Conservation (phyloP, 2,329 filamentous ascomycete species). For the Pseudocercospora pini-densiflorae region DNA sequence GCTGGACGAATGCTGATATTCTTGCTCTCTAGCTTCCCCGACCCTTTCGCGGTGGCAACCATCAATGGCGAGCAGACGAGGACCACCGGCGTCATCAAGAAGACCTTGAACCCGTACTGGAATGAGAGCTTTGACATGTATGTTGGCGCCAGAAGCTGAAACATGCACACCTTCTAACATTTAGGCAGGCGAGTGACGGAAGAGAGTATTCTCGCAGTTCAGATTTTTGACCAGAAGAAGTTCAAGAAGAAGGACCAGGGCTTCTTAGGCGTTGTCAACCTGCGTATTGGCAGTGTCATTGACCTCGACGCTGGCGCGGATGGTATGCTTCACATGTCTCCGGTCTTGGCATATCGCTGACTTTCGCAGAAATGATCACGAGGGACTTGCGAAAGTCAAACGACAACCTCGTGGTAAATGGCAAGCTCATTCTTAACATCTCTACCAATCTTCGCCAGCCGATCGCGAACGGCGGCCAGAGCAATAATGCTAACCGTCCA, state of each 20-base stretch:
- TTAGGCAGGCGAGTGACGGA: constrained; percentile 78
- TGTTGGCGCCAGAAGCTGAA: constrained; percentile 38
- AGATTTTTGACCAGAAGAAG: constrained; percentile 99
- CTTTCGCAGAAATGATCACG: constrained; percentile 83
- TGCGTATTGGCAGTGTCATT: constrained; percentile 91
- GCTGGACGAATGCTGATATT: constrained; percentile 25
- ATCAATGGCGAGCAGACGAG: constrained; percentile 97
- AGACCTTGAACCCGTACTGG: constrained; percentile 99
- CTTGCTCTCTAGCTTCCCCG: constrained; percentile 76
- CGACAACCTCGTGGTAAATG: constrained; percentile 96
- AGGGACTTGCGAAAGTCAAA: constrained; percentile 96
- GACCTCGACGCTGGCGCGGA: constrained; percentile 88
- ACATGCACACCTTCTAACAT: constrained; percentile 17
- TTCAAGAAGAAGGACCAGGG: constrained; percentile 99
- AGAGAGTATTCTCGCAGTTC: constrained; percentile 94
- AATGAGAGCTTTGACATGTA: constrained; percentile 99
- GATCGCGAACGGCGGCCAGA: constrained; percentile 57
- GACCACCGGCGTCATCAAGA: constrained; percentile 96
- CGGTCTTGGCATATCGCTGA: constrained; percentile 26
- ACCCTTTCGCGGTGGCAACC: constrained; percentile 96
- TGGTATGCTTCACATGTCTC: constrained; percentile 62
- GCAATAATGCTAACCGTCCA: constrained; percentile 44
- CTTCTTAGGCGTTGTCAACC: constrained; percentile 96
- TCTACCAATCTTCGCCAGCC: constrained; percentile 85
- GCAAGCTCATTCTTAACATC: constrained; percentile 94